Evolutionary conservation across 371 early-diverging fungal species (phyloP).

Genomic region (Coemansia sp.): DNA sequence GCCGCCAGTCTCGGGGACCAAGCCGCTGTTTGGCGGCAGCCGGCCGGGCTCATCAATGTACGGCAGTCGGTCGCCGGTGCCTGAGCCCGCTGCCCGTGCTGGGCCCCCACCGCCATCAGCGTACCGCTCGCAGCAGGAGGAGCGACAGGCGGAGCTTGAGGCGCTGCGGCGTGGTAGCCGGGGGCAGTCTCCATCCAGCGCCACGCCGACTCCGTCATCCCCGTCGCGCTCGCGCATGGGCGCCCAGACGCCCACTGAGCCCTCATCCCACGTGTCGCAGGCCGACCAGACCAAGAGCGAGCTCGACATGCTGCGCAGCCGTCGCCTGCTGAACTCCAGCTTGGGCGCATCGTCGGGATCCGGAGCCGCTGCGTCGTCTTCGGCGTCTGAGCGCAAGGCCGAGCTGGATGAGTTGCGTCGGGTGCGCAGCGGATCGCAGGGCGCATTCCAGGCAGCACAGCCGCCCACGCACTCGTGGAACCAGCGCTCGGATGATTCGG

Average conservation of each 20-base stretch:
- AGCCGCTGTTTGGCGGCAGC: constrained; percentile 46
- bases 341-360: constrained; percentile 21
- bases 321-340: constrained; percentile 33
- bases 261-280: constrained; percentile 43
- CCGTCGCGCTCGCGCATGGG: constrained; percentile 25
- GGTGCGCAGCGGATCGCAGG: constrained; percentile 39
- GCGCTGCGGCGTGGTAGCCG: constrained; percentile 46
- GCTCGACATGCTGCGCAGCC: constrained; percentile 51
- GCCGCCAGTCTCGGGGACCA: constrained; percentile 22
- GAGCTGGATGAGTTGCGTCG: constrained; percentile 48
- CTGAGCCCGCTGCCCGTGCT: neutral
- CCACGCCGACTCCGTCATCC: constrained; percentile 8
- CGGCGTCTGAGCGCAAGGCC: constrained; percentile 40
- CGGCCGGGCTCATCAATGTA: constrained; percentile 48
- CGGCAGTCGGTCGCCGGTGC: constrained; percentile 19
- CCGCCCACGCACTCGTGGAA: constrained; percentile 34
- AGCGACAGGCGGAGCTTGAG: constrained; percentile 45
- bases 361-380: neutral
- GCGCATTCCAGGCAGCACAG: constrained; percentile 8
- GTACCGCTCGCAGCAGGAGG: constrained; percentile 40
- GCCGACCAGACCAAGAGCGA: constrained; percentile 53
- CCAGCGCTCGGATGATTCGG: constrained; percentile 13
- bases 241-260: constrained; percentile 26
- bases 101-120: constrained; percentile 7
- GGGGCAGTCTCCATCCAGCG: constrained; percentile 18